A percentile compares a stretch with the other conserved stretches of the same genome.
Evolutionary conservation across 129 eudicot species (phyloP).

Genomic region (Lonicera japonica): DNA sequence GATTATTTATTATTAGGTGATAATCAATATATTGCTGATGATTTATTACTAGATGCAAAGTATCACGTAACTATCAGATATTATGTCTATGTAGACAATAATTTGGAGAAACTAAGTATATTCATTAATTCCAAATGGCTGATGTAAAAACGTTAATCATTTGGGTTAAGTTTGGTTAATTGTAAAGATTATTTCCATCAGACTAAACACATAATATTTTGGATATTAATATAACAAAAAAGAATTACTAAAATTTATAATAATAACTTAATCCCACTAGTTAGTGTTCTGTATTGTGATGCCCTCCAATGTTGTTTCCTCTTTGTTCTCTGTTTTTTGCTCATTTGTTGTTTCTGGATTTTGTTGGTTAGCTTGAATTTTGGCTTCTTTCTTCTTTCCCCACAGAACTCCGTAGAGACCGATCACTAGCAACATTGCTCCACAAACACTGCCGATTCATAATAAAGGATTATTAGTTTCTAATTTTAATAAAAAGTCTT

Average conservation of each 20-base stretch:
- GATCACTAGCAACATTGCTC: constrained; percentile 12
- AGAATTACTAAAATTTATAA: not conserved
- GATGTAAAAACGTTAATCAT: too few relatives aligned
- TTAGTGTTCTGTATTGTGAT: not conserved
- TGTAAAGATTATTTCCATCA: not conserved
- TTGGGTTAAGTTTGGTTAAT: not conserved
- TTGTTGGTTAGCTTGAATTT: not conserved
- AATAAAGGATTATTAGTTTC: not conserved
- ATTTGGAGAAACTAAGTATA: too few relatives aligned
- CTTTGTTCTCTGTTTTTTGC: constrained; percentile 5
- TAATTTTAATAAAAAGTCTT: not conserved
- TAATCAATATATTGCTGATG: too few relatives aligned
- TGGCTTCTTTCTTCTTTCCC: constrained; percentile 10
- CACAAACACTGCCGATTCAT: constrained; percentile 7
- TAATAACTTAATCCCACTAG: not conserved
- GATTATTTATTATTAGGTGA: too few relatives aligned
- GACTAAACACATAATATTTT: not conserved
- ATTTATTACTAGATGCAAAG: too few relatives aligned
- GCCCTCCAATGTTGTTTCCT: constrained; percentile 1
- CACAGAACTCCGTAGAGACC: constrained; percentile 15
- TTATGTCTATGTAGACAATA: too few relatives aligned
- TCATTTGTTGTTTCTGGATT: not conserved
- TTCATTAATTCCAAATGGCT: too few relatives aligned
- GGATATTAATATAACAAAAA: not conserved
- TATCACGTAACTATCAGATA: too few relatives aligned